Base-by-base conservation (phyloP, 176 grass and related monocot genomes). In the bread wheat (Triticum aestivum) region DNA sequence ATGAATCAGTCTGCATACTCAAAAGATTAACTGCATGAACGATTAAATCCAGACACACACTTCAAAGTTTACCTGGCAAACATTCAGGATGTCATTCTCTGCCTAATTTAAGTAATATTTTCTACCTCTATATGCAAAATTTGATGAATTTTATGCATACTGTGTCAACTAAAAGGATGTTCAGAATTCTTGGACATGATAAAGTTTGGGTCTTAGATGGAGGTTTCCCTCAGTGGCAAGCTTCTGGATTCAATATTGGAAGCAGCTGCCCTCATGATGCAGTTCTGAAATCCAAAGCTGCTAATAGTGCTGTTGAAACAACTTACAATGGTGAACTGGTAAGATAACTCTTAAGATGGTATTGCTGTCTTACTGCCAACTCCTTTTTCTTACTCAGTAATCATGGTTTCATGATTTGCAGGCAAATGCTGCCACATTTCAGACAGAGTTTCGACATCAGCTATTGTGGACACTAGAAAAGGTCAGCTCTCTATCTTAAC, bases 161-260 rank as follows among this genome's bases (percentile, higher is more conserved):
- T 49, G 81, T n/a, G 64, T 74, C 15, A 58, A 80, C 68, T 18
- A 75, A 84, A 74, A 99, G 92, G 97, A 96, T 91, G 86, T 96
- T 99, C 84, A 88, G 82, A 91, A 83, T 92, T 73, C 96, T 96
- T 87, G 97, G 97, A 42, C 94, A 99, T 83, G 86, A 87, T 68
- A 79, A 96, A 51, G 89, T 99, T 80, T 96, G 93, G 93, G 92
- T 96, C 32, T 80, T 99, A 88, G 92, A 99, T 79, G 94, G 94
- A 87, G 97, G 92, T 79, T 94, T 99, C 84, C 97, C 97, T 83
- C 89, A 85, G 34, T 99, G 97, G 97, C 80, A 11, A 73, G 79
- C 62, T 90, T 89, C 94, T 83, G 95, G 90, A 69, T 97, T 94
- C 45, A 80, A 93, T 79, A 51, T 96, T 37, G 86, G 86, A 84